phyloP scores from a whole-genome alignment of 495 filamentous ascomycete genomes.

The Cercophora newfieldiana region DNA sequence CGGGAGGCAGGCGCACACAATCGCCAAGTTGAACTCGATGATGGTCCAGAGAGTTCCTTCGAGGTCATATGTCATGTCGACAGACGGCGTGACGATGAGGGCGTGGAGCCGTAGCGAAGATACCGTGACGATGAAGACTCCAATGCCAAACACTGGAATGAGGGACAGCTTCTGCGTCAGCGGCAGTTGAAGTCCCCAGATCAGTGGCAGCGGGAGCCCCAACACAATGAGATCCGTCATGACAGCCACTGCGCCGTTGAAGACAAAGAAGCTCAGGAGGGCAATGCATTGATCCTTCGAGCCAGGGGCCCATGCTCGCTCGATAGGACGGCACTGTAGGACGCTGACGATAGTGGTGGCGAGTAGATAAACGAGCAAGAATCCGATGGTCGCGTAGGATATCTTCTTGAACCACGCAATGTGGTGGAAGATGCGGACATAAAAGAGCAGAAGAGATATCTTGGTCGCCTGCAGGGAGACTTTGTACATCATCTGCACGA shows the following conservation, averaged over 20 bases:
- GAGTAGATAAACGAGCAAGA: slow-evolving; percentile 28
- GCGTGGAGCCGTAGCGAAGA: slow-evolving; percentile 27
- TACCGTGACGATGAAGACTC: slow-evolving; percentile 27
- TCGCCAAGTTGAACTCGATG: slow-evolving; percentile 32
- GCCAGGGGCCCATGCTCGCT: slow-evolving; percentile 24
- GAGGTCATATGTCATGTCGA: slow-evolving; percentile 21
- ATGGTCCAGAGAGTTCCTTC: slow-evolving; percentile 28
- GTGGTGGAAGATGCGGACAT: slow-evolving; percentile 35
- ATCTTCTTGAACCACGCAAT: slow-evolving; percentile 22
- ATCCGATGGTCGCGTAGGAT: slow-evolving; percentile 20
- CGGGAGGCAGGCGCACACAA: slow-evolving; percentile 34
- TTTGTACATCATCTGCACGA: slow-evolving; percentile 27
- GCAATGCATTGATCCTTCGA: slow-evolving; percentile 26
- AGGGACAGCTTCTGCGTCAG: slow-evolving; percentile 27
- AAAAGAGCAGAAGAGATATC: slow-evolving; percentile 35
- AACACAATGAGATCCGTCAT: slow-evolving; percentile 31
- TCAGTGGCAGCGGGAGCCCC: slow-evolving; percentile 24
- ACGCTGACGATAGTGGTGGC: slow-evolving; percentile 25
- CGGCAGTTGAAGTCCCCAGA: slow-evolving; percentile 30
- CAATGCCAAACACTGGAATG: slow-evolving; percentile 32
- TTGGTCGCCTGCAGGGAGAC: slow-evolving; percentile 24
- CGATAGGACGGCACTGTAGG: slow-evolving; percentile 31
- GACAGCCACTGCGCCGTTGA: slow-evolving; percentile 30
- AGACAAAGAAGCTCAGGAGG: slow-evolving; percentile 31
- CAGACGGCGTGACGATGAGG: neutral